Percentiles rank a stretch among this genome's conserved stretches.
Conservation (phyloP, 2,329 filamentous ascomycete species). For the Plectosphaerella plurivora region DNA sequence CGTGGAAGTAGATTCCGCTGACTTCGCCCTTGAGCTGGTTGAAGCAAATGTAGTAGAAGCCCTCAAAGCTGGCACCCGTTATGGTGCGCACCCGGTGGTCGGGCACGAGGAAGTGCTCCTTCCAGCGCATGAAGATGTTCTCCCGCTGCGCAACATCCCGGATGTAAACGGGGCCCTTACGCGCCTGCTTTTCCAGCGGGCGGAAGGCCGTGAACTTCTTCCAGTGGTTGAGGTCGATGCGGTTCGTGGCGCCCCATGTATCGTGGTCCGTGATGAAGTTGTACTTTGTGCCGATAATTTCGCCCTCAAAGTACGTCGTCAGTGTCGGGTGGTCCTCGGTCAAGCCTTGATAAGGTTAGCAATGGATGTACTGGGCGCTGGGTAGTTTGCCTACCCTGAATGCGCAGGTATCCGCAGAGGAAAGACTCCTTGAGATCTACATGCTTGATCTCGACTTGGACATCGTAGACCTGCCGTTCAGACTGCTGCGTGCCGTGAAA, state of each 20-base stretch:
- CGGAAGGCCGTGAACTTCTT: constrained; percentile 82
- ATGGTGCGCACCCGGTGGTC: constrained; percentile 91
- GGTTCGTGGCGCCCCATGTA: constrained; percentile 87
- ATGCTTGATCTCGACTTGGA: constrained; percentile 95
- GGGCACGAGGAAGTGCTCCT: constrained; percentile 94
- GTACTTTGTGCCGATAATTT: constrained; percentile 94
- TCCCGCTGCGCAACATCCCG: constrained; percentile 75
- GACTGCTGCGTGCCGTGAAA: constrained; percentile 92
- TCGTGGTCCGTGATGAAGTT: constrained; percentile 88
- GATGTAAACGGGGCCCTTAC: constrained; percentile 51
- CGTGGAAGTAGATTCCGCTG: constrained; percentile 95
- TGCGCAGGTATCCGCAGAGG: constrained; percentile 89
- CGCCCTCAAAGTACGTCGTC: constrained; percentile 96
- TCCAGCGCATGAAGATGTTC: constrained; percentile 98
- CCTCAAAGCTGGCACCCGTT: constrained; percentile 91
- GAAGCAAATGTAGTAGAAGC: constrained; percentile 99
- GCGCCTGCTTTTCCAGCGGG: constrained; percentile 59
- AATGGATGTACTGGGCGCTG: constrained; percentile 1
- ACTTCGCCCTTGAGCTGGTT: constrained; percentile 85
- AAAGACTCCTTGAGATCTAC: constrained; percentile 93
- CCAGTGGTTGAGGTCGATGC: constrained; percentile 92
- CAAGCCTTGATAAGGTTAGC: constrained; percentile 55
- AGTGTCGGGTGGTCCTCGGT: constrained; percentile 96
- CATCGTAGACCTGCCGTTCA: constrained; percentile 87
- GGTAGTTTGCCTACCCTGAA: constrained; percentile 63